Evolutionary conservation across 768 basidiomycete genomes (phyloP).

Genomic region (Butyriboletus loyo): DNA sequence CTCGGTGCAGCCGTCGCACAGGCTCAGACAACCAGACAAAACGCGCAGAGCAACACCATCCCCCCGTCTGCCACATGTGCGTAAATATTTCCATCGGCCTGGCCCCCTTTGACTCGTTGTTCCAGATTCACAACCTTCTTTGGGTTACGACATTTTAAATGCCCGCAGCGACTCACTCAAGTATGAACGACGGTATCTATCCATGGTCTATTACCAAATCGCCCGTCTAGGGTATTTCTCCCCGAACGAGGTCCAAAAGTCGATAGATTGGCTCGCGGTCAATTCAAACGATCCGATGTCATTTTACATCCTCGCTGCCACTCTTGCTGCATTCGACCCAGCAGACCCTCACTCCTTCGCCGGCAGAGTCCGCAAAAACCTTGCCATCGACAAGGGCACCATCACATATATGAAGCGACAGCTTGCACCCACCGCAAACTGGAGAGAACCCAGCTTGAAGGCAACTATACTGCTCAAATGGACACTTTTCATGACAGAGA

Average conservation of each 20-base stretch:
- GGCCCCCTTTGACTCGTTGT: neutral
- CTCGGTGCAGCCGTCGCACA: conserved; percentile 51
- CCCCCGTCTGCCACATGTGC: conserved; percentile 55
- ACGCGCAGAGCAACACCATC: conserved; percentile 56
- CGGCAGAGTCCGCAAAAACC: conserved; percentile 43
- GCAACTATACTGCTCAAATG: conserved; percentile 79
- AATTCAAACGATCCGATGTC: conserved; percentile 68
- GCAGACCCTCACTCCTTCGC: conserved; percentile 50
- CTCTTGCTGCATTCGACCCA: conserved; percentile 66
- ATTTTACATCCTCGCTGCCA: conserved; percentile 62
- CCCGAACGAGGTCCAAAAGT: conserved; percentile 54
- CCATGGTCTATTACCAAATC: conserved; percentile 59
- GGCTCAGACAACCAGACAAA: conserved; percentile 57
- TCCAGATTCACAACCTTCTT: conserved; percentile 40
- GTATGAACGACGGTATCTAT: conserved; percentile 69
- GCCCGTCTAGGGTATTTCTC: conserved; percentile 61
- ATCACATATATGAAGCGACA: conserved; percentile 60
- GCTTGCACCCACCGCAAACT: conserved; percentile 48
- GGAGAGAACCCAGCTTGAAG: conserved; percentile 71
- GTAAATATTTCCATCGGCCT: neutral
- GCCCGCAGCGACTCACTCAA: conserved; percentile 71
- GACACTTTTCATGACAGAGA: conserved; percentile 81
- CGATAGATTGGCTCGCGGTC: conserved; percentile 68
- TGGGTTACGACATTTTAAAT: conserved; percentile 66
- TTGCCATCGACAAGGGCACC: conserved; percentile 46